Base-by-base conservation (phyloP, 805 yeast genomes). In the Myxozyma sirexii region DNA sequence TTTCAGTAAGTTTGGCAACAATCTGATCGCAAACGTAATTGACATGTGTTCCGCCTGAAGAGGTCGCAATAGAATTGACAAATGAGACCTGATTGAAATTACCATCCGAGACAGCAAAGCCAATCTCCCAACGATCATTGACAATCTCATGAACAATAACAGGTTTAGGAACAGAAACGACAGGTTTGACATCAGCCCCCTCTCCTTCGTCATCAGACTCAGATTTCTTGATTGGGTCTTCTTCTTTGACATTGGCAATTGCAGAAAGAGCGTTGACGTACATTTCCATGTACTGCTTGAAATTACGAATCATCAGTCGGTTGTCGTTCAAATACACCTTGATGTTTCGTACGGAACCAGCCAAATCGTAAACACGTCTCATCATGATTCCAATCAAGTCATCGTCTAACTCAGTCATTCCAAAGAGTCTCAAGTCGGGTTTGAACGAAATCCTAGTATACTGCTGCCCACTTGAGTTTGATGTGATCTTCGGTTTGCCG, bases 1-100 rank as follows among this genome's bases (percentile, higher is more conserved):
- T 77, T 13, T 88, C 97, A 57, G 84, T 76, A 57, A 92, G 82
- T 72, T 89, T 91, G 62, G 80, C 83, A 26, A 90, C 86, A 56
- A 94, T 81, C 76, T 92, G 90, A 72, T 93, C 97, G 3, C 96
- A 79, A 31, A 92, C 81, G 71, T 86, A 84, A 66, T 87, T 91
- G 37, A 91, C 96, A 73, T 94, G 99, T 0, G 99, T 88, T 68
- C 99, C 99, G 61, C 99, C 99, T 1, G 93, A 77, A 0, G 98
- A 93, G 0, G 99, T 94, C 0, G 99, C 99, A 72, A 94, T 94
- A 5, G 97, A 91, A 72, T 94, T 94, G 15, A 94, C 99, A 76
- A 94, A 94, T 37, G 97, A 92, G 44, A 94, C 94, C 73, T 94
- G 99, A 68, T 90, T 89, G 75, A 94, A 94, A 1, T 82, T 76